Conservation (phyloP, 345 rosid genomes). For the Lepidium africanum region DNA sequence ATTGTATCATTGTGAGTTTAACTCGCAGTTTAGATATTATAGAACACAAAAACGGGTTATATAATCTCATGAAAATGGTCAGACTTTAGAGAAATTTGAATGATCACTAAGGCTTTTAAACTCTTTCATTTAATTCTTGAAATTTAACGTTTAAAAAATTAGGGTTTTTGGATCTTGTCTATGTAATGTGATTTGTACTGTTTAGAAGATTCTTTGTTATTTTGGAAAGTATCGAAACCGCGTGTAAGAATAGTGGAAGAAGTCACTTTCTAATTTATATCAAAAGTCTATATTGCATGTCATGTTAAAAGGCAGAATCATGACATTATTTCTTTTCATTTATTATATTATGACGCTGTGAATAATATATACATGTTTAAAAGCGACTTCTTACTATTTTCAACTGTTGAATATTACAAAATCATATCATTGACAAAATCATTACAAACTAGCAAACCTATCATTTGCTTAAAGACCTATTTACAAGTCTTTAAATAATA, state of each 20-base stretch:
- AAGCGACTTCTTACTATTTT: constrained; percentile 8
- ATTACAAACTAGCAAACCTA: background rate
- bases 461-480: background rate
- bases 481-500: background rate
- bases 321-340: constrained; percentile 7
- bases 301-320: constrained; percentile 21
- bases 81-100: background rate
- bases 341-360: constrained; percentile 8
- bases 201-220: background rate
- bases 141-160: background rate
- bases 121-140: background rate
- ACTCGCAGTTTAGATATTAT: background rate
- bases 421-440: constrained; percentile 9
- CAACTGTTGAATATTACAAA: background rate
- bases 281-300: constrained; percentile 26
- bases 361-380: background rate
- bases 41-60: background rate
- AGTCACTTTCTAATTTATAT: constrained; percentile 26
- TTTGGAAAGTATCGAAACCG: constrained; percentile 25
- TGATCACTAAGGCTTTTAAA: background rate
- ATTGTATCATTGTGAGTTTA: background rate
- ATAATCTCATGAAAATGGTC: background rate
- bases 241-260: constrained; percentile 27
- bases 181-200: background rate
- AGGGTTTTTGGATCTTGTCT: background rate